phyloP scores from a whole-genome alignment of 345 rosid genomes.

The Eucalyptus virginea region DNA sequence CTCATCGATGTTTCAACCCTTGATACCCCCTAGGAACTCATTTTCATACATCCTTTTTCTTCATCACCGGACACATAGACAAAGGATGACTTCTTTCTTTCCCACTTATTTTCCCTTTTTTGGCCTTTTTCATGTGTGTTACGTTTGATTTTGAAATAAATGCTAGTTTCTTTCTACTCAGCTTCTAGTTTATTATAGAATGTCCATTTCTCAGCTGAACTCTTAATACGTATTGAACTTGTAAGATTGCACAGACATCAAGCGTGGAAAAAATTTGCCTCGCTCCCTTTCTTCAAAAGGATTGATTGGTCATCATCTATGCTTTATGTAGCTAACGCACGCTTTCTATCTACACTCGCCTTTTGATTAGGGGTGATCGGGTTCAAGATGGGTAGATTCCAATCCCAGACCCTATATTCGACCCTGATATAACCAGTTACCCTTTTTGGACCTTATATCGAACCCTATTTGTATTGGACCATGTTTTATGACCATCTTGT shows the following conservation, averaged over 20 bases:
- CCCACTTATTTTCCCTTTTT: background rate
- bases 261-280: conserved; percentile 33
- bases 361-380: too few relatives aligned
- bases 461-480: too few relatives aligned
- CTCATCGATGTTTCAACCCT: background rate
- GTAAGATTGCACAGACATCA: conserved; percentile 35
- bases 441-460: fast-evolving
- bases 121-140: background rate
- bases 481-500: too few relatives aligned
- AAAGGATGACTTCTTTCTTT: background rate
- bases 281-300: background rate
- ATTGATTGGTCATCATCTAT: background rate
- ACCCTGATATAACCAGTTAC: too few relatives aligned
- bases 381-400: too few relatives aligned
- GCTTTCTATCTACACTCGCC: background rate
- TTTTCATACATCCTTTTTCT: background rate
- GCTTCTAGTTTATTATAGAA: background rate
- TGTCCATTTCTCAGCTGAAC: background rate
- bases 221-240: background rate
- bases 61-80: background rate
- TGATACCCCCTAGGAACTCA: background rate
- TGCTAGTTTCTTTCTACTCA: background rate
- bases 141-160: background rate
- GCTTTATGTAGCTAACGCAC: background rate
- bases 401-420: too few relatives aligned